Base-by-base conservation (phyloP, 176 grass and related monocot genomes). In the Triticum dicoccoides region DNA sequence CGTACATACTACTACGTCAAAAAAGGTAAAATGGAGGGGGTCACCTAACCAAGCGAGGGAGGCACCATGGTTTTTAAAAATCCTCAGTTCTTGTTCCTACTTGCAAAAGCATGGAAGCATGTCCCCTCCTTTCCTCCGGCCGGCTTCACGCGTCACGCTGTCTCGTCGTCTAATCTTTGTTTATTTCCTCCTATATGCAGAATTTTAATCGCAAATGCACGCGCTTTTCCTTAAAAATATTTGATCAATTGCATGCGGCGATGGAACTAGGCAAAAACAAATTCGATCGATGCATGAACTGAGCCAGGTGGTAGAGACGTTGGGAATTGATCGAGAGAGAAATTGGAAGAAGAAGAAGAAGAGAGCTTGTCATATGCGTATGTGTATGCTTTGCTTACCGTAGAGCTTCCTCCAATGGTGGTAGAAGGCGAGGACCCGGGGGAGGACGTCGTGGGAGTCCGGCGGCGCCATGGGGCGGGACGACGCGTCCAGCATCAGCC, bases 341-440 rank as follows among this genome's bases (percentile, higher is more conserved):
- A 71, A 70, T 11, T 1, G 18, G 4, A 30, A 11, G 37, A 70
- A 14, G 21, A 24, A 44, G 20, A 25, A 25, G 25, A 37, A 37
- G 38, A 39, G 38, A 39, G 38, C 7, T 39, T 39, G 38, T 39
- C 38, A 37, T 37, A 37, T 37, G 35, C 35, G 35, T 37, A 6
- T 37, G 35, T 37, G 35, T 37, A 37, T 39, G 38, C 38, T 8
- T 1, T 45, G 45, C 13, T 59, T 95, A 93, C 96, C 96, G 39
- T 96, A 96, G 84, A 98, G 92, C 74, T 96, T 92, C 82, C 86
- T 94, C 96, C 96, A 98, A 69, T 96, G 90, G 79, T 89, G 85
- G 85, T 92, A 94, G 90, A 98, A 98, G 85, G 96, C 75, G 75
- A 98, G 96, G 63, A 98, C 96, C 38, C 96, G 59, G 9, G 96